phyloP scores from a whole-genome alignment of 768 basidiomycete genomes.

The Psilocybe subaeruginosa region DNA sequence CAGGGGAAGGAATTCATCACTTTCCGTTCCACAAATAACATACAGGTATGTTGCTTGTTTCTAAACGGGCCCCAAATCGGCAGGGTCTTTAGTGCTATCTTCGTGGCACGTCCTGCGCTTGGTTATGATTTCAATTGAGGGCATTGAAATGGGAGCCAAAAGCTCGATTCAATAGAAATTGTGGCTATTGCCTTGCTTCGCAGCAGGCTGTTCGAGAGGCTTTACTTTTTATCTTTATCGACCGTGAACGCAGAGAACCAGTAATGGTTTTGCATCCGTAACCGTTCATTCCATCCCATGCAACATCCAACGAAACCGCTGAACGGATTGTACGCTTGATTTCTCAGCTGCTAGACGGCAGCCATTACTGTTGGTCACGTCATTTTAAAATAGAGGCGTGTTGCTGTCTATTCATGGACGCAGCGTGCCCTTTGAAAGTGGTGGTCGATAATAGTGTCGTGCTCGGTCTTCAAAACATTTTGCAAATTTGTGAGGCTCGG shows the following conservation, averaged over 20 bases:
- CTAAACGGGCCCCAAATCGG: slow-evolving; percentile 19
- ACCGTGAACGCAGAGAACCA: neutral
- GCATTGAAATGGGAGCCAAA: no score
- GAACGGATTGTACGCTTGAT: neutral
- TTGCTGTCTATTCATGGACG: neutral
- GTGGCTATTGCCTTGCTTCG: neutral
- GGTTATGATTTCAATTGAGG: neutral
- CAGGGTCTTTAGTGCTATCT: slow-evolving; percentile 7
- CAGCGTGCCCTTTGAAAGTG: neutral
- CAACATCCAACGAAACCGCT: neutral
- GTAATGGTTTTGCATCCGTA: neutral
- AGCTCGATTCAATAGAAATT: no score
- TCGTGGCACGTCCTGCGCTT: slow-evolving; percentile 1
- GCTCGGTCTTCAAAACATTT: neutral
- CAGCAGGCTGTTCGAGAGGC: neutral
- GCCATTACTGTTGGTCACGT: slow-evolving; percentile 4
- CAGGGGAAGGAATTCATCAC: neutral
- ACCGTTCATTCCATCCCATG: slow-evolving; percentile 7
- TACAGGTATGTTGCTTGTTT: neutral
- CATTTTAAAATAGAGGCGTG: neutral
- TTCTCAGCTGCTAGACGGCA: slow-evolving; percentile 8
- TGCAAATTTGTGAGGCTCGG: neutral
- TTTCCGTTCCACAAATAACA: slow-evolving; percentile 27
- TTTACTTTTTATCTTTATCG: neutral
- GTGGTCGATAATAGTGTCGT: neutral